Conservation (phyloP, 2,329 filamentous ascomycete species). For the Tolypocladium pustulatum region DNA sequence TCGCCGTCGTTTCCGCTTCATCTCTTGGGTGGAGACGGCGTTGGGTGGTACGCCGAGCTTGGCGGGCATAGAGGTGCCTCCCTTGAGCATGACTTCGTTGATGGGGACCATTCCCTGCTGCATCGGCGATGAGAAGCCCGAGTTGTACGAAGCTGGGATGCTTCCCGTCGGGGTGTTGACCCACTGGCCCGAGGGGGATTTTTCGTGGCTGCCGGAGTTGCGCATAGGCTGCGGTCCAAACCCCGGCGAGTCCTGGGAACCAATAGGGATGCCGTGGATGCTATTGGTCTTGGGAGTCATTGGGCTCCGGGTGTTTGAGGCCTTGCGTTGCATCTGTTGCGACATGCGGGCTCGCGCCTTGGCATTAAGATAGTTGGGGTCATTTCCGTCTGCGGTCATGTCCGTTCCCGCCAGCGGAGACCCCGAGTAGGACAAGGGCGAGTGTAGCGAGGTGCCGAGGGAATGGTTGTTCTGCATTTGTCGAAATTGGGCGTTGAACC, state of each 20-base stretch:
- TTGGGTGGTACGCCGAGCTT: constrained; percentile 55
- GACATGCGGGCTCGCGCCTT: constrained; percentile 50
- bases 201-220: constrained; percentile 60
- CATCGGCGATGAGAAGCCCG: constrained; percentile 77
- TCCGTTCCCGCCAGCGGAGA: constrained; percentile 33
- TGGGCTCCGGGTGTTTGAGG: constrained; percentile 65
- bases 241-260: constrained; percentile 54
- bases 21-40: constrained; percentile 72
- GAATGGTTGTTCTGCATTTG: constrained; percentile 51
- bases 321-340: constrained; percentile 59
- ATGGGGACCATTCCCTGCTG: constrained; percentile 64
- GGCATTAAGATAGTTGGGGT: constrained; percentile 49
- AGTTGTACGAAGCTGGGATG: constrained; percentile 77
- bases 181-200: constrained; percentile 82
- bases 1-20: constrained; percentile 80
- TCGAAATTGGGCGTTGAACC: constrained; percentile 72
- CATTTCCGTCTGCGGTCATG: constrained; percentile 36
- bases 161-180: constrained; percentile 72
- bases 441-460: constrained; percentile 39
- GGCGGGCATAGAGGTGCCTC: constrained; percentile 77
- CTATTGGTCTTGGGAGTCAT: constrained; percentile 81
- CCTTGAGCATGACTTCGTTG: constrained; percentile 79
- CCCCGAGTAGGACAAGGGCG: constrained; percentile 27
- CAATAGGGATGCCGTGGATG: constrained; percentile 61
- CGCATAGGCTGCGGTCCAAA: constrained; percentile 73